A percentile compares a stretch with the other conserved stretches of the same genome.
These are phyloP conservation scores for Nicotiana knightiana DNA, from an alignment of 257 asterid species.

Conservation along the genomic window DNA sequence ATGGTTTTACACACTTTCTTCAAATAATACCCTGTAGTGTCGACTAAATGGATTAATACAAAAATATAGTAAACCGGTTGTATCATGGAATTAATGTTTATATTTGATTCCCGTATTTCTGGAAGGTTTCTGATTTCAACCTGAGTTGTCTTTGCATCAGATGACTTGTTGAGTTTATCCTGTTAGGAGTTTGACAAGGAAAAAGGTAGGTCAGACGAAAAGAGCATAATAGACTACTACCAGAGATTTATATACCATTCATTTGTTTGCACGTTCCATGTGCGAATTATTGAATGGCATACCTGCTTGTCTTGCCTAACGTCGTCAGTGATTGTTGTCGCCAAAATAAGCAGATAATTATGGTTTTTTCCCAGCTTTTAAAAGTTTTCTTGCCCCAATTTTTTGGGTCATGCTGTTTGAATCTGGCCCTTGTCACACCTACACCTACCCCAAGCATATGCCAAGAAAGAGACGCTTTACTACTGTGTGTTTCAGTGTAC, in stretches of 20 bases:
- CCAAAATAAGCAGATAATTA: neutral
- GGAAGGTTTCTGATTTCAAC: neutral
- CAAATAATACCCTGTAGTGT: neutral
- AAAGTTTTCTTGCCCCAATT: neutral
- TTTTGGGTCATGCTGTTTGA: neutral
- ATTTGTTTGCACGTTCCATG: constrained; percentile 11
- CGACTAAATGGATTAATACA: constrained; percentile 3
- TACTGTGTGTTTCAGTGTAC: neutral
- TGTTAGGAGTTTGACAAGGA: neutral
- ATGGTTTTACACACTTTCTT: neutral
- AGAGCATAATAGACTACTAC: neutral
- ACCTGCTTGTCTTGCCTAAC: constrained; percentile 17
- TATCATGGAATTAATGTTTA: neutral
- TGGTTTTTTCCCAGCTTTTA: neutral
- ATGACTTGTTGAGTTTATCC: neutral
- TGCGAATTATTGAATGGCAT: constrained; percentile 20
- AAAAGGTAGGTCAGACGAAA: neutral
- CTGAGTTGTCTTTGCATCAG: neutral
- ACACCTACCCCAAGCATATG: neutral
- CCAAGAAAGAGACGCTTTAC: neutral
- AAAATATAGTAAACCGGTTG: neutral
- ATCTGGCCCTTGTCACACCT: neutral
- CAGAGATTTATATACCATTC: neutral
- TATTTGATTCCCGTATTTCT: neutral
- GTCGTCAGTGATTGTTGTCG: neutral